Evolutionary conservation across 495 filamentous ascomycete genomes (phyloP).

Genomic region (Xylaria scruposa): DNA sequence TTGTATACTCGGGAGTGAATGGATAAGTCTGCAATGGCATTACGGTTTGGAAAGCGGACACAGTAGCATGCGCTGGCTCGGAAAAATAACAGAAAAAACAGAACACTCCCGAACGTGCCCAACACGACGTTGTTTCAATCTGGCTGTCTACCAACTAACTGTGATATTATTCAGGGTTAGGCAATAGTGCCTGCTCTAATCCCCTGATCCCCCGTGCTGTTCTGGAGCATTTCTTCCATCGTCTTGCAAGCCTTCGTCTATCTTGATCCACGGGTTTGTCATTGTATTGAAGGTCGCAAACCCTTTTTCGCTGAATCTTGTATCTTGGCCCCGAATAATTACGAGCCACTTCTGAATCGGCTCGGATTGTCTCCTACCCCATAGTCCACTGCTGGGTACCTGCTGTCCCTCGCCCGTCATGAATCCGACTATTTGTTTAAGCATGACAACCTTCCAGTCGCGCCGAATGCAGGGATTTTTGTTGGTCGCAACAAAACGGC

Average conservation of each 20-base stretch:
- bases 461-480: constrained; percentile 17
- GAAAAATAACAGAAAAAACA: not conserved
- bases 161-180: not conserved
- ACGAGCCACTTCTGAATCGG: constrained; percentile 25
- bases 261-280: constrained; percentile 20
- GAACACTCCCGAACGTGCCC: not conserved
- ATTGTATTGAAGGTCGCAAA: constrained; percentile 18
- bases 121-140: not conserved
- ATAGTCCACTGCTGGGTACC: not conserved
- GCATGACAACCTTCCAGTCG: constrained; percentile 24
- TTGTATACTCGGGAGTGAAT: no score
- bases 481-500: constrained; percentile 23
- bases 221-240: not conserved
- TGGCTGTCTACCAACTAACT: not conserved
- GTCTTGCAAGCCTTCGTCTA: constrained; percentile 7
- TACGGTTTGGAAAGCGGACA: not conserved
- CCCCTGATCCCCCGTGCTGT: not conserved
- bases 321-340: constrained; percentile 13
- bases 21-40: not conserved
- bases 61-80: not conserved
- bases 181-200: not conserved
- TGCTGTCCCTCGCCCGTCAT: constrained; percentile 9
- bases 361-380: not conserved
- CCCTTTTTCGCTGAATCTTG: constrained; percentile 4
- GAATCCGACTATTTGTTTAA: constrained; percentile 4